These are phyloP conservation scores for Penicillium odoratum DNA, from an alignment of 495 filamentous ascomycete genomes.

Conservation along the genomic window DNA sequence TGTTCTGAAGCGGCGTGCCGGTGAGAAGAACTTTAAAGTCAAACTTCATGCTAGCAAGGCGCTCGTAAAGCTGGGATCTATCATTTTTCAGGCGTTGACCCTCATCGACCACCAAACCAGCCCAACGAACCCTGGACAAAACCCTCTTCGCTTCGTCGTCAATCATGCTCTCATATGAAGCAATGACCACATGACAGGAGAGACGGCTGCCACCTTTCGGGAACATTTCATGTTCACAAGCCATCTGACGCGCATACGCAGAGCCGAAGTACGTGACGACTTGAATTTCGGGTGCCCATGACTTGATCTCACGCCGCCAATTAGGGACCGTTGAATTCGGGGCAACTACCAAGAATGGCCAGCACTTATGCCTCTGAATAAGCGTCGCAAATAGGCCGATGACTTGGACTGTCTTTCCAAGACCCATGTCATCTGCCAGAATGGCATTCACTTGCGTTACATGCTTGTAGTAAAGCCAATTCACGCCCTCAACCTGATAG, in stretches of 20 bases:
- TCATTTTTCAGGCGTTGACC: conserved; percentile 97
- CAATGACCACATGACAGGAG: conserved; percentile 87
- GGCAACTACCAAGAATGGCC: conserved; percentile 90
- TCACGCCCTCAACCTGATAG: conserved; percentile 91
- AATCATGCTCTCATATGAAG: conserved; percentile 85
- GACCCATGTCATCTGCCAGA: conserved; percentile 97
- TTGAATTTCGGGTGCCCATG: conserved; percentile 82
- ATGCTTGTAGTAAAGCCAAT: conserved; percentile 97
- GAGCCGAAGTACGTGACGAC: conserved; percentile 91
- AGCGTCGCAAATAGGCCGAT: conserved; percentile 79
- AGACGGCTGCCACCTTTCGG: conserved; percentile 59
- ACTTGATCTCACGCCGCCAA: conserved; percentile 95
- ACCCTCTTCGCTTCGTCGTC: conserved; percentile 62
- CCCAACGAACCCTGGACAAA: conserved; percentile 74
- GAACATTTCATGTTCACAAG: conserved; percentile 80
- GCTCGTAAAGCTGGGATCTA: conserved; percentile 73
- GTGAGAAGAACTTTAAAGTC: conserved; percentile 84
- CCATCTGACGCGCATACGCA: conserved; percentile 64
- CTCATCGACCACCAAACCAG: conserved; percentile 89
- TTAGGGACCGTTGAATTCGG: conserved; percentile 95
- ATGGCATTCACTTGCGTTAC: conserved; percentile 81
- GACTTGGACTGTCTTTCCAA: conserved; percentile 96
- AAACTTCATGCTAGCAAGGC: conserved; percentile 68
- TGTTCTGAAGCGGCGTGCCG: conserved; percentile 92
- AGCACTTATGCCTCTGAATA: conserved; percentile 76